These are phyloP conservation scores for Cryptococcus wingfieldii DNA, from an alignment of 1,284 basidiomycete species.

Conservation along the genomic window DNA sequence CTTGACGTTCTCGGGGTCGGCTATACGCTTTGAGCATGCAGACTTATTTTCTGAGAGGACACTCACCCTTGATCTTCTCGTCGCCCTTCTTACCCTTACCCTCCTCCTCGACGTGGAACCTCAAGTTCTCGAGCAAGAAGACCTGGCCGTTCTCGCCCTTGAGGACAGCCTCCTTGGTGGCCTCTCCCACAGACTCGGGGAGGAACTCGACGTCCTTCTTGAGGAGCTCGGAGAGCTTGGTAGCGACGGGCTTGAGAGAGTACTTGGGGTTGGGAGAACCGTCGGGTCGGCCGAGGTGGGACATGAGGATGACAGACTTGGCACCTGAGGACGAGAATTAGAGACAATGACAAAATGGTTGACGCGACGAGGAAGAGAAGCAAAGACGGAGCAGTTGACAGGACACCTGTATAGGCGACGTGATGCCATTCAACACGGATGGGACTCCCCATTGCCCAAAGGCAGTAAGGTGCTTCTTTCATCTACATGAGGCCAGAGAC, in stretches of 20 bases:
- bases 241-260: conserved; percentile 78
- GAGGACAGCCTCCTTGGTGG: conserved; percentile 73
- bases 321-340: conserved; percentile 57
- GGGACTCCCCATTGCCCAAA: too few relatives aligned
- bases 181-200: conserved; percentile 77
- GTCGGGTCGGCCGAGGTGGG: conserved; percentile 95
- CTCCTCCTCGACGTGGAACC: conserved; percentile 98
- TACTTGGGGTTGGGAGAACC: conserved; percentile 86
- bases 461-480: too few relatives aligned
- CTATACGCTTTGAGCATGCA: conserved; percentile 42
- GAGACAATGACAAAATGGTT: background rate
- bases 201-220: conserved; percentile 73
- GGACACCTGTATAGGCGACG: background rate
- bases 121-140: conserved; percentile 93
- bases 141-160: conserved; percentile 70
- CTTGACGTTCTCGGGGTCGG: conserved; percentile 73
- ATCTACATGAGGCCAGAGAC: too few relatives aligned
- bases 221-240: conserved; percentile 68
- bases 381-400: background rate
- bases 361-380: background rate
- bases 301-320: conserved; percentile 86
- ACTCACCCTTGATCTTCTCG: conserved; percentile 71
- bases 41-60: background rate
- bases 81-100: conserved; percentile 87
- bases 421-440: background rate